Evolutionary conservation across 495 filamentous ascomycete species (phyloP).

Genomic region (Bathelium albidoporum): DNA sequence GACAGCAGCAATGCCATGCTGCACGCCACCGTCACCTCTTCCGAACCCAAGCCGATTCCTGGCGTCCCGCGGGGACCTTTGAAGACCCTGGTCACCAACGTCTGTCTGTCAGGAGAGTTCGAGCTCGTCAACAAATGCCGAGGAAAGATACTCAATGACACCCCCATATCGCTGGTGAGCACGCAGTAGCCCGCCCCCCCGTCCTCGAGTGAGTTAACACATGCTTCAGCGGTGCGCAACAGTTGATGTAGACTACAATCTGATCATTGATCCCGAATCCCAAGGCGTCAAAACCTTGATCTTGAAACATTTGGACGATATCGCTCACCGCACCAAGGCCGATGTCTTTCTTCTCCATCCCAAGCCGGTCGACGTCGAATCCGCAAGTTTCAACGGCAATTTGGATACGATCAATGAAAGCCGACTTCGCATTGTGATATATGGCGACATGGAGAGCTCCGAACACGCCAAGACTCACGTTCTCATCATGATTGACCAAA

Average conservation of each 20-base stretch:
- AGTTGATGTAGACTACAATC: slow-evolving; percentile 80
- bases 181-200: too few species aligned
- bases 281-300: slow-evolving; percentile 60
- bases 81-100: slow-evolving; percentile 74
- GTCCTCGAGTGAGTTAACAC: slow-evolving; percentile 19
- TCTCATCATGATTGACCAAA: slow-evolving; percentile 92
- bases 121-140: slow-evolving; percentile 77
- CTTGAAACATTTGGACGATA: slow-evolving; percentile 71
- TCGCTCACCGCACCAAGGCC: slow-evolving; percentile 77
- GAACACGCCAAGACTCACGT: slow-evolving; percentile 95
- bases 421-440: slow-evolving; percentile 82
- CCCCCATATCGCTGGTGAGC: slow-evolving; percentile 76
- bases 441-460: slow-evolving; percentile 86
- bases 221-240: slow-evolving; percentile 68
- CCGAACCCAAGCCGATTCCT: slow-evolving; percentile 66
- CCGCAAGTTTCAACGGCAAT: slow-evolving; percentile 53
- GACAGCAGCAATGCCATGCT: slow-evolving; percentile 57
- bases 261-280: slow-evolving; percentile 63
- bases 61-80: slow-evolving; percentile 52
- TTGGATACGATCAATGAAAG: slow-evolving; percentile 61
- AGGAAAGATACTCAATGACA: slow-evolving; percentile 74
- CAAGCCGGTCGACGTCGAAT: slow-evolving; percentile 45
- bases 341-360: slow-evolving; percentile 92
- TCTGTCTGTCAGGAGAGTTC: slow-evolving; percentile 74
- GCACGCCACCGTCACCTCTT: slow-evolving; percentile 71